phyloP scores from a whole-genome alignment of 2,329 filamentous ascomycete species.

The Massarina eburnea region DNA sequence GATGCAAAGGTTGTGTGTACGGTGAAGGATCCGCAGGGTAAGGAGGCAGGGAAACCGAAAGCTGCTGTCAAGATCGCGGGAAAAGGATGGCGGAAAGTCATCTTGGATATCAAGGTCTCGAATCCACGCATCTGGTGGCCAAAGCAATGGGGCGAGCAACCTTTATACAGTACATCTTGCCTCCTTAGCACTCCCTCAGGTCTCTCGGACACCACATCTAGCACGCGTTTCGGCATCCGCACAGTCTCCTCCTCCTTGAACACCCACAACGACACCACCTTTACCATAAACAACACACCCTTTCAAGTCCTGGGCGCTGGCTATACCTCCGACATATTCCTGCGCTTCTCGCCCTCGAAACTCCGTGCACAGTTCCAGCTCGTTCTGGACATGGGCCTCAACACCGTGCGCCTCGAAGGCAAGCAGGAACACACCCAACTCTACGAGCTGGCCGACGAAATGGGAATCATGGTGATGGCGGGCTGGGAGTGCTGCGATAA shows the following conservation, averaged over 20 bases:
- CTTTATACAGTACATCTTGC: slow-evolving; percentile 49
- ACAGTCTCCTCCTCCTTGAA: slow-evolving; percentile 57
- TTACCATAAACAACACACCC: slow-evolving; percentile 57
- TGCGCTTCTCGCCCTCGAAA: slow-evolving; percentile 56
- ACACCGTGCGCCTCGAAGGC: slow-evolving; percentile 65
- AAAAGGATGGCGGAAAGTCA: slow-evolving; percentile 43
- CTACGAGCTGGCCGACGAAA: slow-evolving; percentile 60
- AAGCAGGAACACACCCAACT: slow-evolving; percentile 65
- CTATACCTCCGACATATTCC: slow-evolving; percentile 63
- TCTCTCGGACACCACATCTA: slow-evolving; percentile 39
- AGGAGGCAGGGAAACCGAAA: slow-evolving; percentile 11
- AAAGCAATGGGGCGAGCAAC: slow-evolving; percentile 59
- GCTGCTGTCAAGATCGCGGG: slow-evolving; percentile 8
- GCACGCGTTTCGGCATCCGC: slow-evolving; percentile 55
- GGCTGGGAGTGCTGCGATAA: slow-evolving; percentile 71
- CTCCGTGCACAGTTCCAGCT: slow-evolving; percentile 55
- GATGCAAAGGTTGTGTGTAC: slow-evolving; percentile 16
- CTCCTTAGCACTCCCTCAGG: slow-evolving; percentile 17
- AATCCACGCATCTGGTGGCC: slow-evolving; percentile 64
- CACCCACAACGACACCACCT: slow-evolving; percentile 56
- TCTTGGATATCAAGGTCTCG: slow-evolving; percentile 42
- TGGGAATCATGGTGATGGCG: slow-evolving; percentile 63
- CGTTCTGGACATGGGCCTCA: slow-evolving; percentile 62
- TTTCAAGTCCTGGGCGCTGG: slow-evolving; percentile 65
- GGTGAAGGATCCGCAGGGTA: slow-evolving; percentile 11